Evolutionary conservation across 768 basidiomycete genomes (phyloP).

Genomic region (Baorangia bicolor): DNA sequence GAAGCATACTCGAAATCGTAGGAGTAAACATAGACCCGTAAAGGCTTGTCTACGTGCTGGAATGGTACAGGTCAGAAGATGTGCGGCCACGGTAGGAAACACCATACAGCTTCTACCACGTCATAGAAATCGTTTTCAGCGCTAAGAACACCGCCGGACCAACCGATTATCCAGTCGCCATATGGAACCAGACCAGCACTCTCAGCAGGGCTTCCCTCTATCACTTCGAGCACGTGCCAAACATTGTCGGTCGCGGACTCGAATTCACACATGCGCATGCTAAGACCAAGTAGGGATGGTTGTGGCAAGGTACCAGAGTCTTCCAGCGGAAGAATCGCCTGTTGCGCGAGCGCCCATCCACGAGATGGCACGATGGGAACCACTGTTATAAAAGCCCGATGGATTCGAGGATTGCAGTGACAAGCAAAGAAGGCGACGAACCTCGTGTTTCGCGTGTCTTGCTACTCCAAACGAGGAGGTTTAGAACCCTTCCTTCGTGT

Average conservation of each 20-base stretch:
- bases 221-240: slow-evolving; percentile 97
- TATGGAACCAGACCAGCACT: slow-evolving; percentile 95
- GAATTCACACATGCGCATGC: slow-evolving; percentile 91
- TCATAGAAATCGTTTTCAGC: slow-evolving; percentile 97
- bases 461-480: slow-evolving; percentile 81
- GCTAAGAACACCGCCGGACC: slow-evolving; percentile 90
- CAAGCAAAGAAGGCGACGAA: slow-evolving; percentile 29
- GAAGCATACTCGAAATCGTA: slow-evolving; percentile 88
- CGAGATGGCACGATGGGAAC: slow-evolving; percentile 85
- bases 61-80: slow-evolving; percentile 8
- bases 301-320: slow-evolving; percentile 48
- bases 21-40: slow-evolving; percentile 95
- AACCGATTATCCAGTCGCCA: slow-evolving; percentile 77
- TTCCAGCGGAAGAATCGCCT: slow-evolving; percentile 36
- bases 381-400: slow-evolving; percentile 43
- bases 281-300: slow-evolving; percentile 91
- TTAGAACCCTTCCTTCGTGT: slow-evolving; percentile 69
- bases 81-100: not conserved
- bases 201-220: slow-evolving; percentile 96
- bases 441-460: slow-evolving; percentile 74
- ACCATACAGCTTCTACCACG: slow-evolving; percentile 82
- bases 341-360: slow-evolving; percentile 64
- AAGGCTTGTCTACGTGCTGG: slow-evolving; percentile 90
- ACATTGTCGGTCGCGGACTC: slow-evolving; percentile 88
- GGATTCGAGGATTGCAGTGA: not conserved